Evolutionary conservation across 1,284 basidiomycete species (phyloP).

Genomic region (Ustilago lituana): DNA sequence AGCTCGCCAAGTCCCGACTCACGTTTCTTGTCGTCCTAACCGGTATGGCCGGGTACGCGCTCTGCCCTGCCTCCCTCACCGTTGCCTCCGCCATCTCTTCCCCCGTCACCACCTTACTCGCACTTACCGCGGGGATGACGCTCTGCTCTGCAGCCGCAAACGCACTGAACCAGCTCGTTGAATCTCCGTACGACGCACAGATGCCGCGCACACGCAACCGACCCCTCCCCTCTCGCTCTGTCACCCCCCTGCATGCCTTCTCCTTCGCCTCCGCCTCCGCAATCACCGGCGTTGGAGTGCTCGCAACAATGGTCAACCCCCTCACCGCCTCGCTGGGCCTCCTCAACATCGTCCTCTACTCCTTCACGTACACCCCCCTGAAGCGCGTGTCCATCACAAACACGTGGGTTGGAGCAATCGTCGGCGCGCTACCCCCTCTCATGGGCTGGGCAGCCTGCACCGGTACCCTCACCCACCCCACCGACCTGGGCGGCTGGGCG

Average conservation of each 20-base stretch:
- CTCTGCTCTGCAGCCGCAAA: conserved; percentile 94
- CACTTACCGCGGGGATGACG: conserved; percentile 87
- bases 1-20: conserved; percentile 87
- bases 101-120: conserved; percentile 73
- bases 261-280: conserved; percentile 81
- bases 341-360: conserved; percentile 87
- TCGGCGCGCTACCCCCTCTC: conserved; percentile 90
- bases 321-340: conserved; percentile 84
- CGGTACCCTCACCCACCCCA: conserved; percentile 77
- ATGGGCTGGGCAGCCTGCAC: conserved; percentile 99
- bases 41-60: conserved; percentile 89
- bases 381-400: conserved; percentile 90
- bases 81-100: conserved; percentile 33
- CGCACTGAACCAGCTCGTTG: conserved; percentile 92
- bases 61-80: conserved; percentile 72
- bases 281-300: conserved; percentile 78
- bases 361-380: conserved; percentile 90
- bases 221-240: conserved; percentile 84
- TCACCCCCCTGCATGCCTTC: conserved; percentile 85
- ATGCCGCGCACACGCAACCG: conserved; percentile 90
- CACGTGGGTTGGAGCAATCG: conserved; percentile 93
- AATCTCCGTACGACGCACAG: conserved; percentile 95
- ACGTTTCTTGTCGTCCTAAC: conserved; percentile 89
- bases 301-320: conserved; percentile 88
- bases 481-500: conserved; percentile 60